These are phyloP conservation scores for Crassisporium funariophilum DNA, from an alignment of 768 basidiomycete species.

Conservation along the genomic window DNA sequence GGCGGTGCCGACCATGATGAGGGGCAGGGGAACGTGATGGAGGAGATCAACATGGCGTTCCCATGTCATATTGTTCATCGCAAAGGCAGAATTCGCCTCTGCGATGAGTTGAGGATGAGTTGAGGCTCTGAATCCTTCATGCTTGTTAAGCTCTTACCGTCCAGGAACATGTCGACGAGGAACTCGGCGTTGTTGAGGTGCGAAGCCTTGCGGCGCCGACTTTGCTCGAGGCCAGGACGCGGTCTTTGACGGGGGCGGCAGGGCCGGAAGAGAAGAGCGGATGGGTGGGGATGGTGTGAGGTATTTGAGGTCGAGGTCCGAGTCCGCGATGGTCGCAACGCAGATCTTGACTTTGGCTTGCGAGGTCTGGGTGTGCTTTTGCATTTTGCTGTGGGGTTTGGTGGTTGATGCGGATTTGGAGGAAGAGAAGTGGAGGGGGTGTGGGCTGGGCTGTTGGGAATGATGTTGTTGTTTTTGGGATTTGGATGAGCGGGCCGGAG, in stretches of 20 bases:
- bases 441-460: slow-evolving; percentile 21
- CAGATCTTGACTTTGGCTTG: slow-evolving; percentile 23
- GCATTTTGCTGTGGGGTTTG: slow-evolving; percentile 14
- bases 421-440: slow-evolving; percentile 25
- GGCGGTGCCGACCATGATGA: too few species aligned
- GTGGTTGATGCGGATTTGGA: slow-evolving; percentile 14
- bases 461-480: slow-evolving; percentile 24
- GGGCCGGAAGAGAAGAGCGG: slow-evolving; percentile 16
- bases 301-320: slow-evolving; percentile 53
- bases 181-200: slow-evolving; percentile 40
- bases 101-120: too few species aligned
- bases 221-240: slow-evolving; percentile 31
- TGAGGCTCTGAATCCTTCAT: too few species aligned
- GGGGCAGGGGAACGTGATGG: too few species aligned
- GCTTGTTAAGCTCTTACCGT: too few species aligned
- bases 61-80: too few species aligned
- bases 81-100: too few species aligned
- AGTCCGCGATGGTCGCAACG: slow-evolving; percentile 40
- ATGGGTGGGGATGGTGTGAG: slow-evolving; percentile 39
- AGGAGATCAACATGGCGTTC: too few species aligned
- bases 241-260: slow-evolving; percentile 27
- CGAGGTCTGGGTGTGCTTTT: slow-evolving; percentile 11
- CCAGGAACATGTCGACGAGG: slow-evolving; percentile 37
- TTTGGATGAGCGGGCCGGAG: slow-evolving; percentile 43
- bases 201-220: slow-evolving; percentile 36